Evolutionary conservation across 2,329 filamentous ascomycete genomes (phyloP).

Genomic region (Ilyonectria mors-panacis): DNA sequence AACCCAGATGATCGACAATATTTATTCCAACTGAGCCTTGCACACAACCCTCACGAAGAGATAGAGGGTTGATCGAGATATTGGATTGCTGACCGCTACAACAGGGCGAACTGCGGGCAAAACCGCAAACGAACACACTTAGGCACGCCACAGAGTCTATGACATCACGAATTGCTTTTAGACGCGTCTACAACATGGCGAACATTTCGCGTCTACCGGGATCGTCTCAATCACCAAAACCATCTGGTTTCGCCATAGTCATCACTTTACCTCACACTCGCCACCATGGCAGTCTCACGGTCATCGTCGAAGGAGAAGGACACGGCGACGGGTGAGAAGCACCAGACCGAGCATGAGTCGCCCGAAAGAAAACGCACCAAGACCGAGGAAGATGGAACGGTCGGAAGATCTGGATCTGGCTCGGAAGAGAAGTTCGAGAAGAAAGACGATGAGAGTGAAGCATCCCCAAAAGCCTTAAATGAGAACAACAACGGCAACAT

Average conservation of each 20-base stretch:
- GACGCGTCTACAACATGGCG: neutral
- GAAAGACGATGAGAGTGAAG: slow-evolving; percentile 8
- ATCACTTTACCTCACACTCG: neutral
- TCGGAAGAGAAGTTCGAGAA: slow-evolving; percentile 24
- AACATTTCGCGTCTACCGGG: neutral
- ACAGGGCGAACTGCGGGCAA: no score
- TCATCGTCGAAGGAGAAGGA: slow-evolving; percentile 24
- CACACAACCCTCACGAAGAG: neutral
- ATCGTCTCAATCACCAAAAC: neutral
- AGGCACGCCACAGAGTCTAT: neutral
- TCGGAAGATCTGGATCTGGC: neutral
- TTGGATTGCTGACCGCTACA: no score
- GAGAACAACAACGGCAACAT: slow-evolving; percentile 24
- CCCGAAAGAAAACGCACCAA: slow-evolving; percentile 49
- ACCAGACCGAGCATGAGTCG: slow-evolving; percentile 46
- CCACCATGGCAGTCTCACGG: neutral
- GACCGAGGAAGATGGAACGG: slow-evolving; percentile 23
- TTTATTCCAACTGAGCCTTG: neutral
- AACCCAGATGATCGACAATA: neutral
- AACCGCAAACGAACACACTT: neutral
- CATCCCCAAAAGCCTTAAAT: slow-evolving; percentile 2
- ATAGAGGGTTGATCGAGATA: neutral
- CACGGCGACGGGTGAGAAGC: slow-evolving; percentile 46
- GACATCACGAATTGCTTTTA: neutral
- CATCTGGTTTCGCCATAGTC: neutral